A percentile compares a stretch with the other conserved stretches of the same genome.
Evolutionary conservation across 306 rosid species (phyloP).

Genomic region (Potentilla sterilis): DNA sequence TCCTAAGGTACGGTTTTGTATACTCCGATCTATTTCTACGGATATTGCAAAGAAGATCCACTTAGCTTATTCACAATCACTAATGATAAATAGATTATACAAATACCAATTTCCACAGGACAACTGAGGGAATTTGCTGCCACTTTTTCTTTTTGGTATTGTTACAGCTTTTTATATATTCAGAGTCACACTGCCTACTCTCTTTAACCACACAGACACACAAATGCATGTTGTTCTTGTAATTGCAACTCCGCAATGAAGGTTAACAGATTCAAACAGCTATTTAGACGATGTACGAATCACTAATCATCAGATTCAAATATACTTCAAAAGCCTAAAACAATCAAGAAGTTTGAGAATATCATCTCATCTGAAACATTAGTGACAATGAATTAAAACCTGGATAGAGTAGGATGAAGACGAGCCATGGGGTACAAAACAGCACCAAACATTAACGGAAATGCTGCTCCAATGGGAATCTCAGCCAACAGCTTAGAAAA

Average conservation of each 20-base stretch:
- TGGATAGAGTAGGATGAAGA: conserved; percentile 75
- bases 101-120: not conserved
- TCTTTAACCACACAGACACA: not conserved
- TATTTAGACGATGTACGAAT: not conserved
- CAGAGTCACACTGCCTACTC: not conserved
- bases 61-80: not conserved
- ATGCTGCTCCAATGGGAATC: conserved; percentile 88
- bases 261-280: not conserved
- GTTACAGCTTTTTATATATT: not conserved
- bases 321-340: not conserved
- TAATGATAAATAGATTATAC: not conserved
- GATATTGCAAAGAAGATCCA: conserved; percentile 3
- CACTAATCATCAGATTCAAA: not conserved
- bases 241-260: not conserved
- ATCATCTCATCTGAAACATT: conserved; percentile 8
- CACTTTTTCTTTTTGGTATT: not conserved
- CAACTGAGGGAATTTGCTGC: not conserved
- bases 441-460: conserved; percentile 86
- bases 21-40: not conserved
- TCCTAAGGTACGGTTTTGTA: not conserved
- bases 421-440: conserved; percentile 95
- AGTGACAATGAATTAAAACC: conserved; percentile 37
- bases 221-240: not conserved
- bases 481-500: conserved; percentile 89
- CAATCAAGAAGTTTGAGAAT: conserved; percentile 1